Conservation (phyloP, 352 stramenopile genomes). For the Globisporangium middletonii region DNA sequence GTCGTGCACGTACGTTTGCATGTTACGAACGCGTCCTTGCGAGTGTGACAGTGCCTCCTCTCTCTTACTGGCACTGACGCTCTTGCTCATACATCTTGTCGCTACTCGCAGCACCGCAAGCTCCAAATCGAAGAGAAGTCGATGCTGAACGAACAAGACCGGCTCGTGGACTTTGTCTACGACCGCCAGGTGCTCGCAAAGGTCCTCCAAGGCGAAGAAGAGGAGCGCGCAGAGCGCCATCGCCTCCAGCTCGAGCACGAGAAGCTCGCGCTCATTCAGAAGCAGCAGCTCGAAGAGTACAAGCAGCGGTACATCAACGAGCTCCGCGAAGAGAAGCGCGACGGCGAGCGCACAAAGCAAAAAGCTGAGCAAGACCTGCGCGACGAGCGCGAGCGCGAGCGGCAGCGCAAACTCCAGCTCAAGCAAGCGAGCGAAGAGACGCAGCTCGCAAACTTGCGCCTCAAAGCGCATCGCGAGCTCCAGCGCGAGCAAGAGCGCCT, state of each 20-base stretch:
- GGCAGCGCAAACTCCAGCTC: constrained; percentile 26
- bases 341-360: constrained; percentile 55
- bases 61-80: background rate
- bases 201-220: constrained; percentile 42
- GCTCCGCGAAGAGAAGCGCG: constrained; percentile 67
- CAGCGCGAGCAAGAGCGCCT: constrained; percentile 51
- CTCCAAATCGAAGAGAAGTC: constrained; percentile 78
- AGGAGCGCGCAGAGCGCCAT: constrained; percentile 39
- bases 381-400: constrained; percentile 49
- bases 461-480: constrained; percentile 50
- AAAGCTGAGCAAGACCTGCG: constrained; percentile 55
- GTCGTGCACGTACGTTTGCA: constrained; percentile 57
- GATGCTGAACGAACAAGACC: constrained; percentile 45
- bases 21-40: background rate
- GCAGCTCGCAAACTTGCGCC: constrained; percentile 52
- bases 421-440: constrained; percentile 61
- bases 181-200: constrained; percentile 42
- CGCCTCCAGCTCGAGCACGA: constrained; percentile 41
- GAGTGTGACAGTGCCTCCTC: background rate
- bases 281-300: constrained; percentile 80
- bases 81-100: background rate
- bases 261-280: constrained; percentile 51
- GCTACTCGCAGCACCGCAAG: constrained; percentile 42
- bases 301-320: constrained; percentile 74
- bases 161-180: constrained; percentile 37